phyloP scores from a whole-genome alignment of 1,284 basidiomycete species.

The Ganoderma sinense region DNA sequence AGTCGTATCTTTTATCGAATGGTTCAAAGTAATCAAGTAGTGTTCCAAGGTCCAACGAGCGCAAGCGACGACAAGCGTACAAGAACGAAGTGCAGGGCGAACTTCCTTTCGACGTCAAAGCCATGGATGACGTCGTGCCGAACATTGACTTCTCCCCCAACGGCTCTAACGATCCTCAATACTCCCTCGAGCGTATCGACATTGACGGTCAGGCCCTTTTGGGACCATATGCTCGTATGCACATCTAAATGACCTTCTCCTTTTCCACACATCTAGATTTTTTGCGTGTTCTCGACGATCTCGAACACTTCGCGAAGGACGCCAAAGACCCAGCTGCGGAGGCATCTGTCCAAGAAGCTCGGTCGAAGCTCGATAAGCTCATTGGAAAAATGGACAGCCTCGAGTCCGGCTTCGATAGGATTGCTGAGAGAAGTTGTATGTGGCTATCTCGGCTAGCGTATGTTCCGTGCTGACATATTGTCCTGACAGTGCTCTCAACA shows the following conservation, averaged over 20 bases:
- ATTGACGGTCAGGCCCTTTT: conserved; percentile 64
- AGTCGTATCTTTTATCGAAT: conserved; percentile 36
- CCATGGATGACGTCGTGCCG: conserved; percentile 81
- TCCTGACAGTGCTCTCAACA: conserved; percentile 69
- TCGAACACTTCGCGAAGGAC: conserved; percentile 62
- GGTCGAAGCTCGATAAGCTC: conserved; percentile 67
- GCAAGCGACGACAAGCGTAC: conserved; percentile 80
- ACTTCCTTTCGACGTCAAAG: conserved; percentile 79
- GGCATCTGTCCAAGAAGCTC: conserved; percentile 68
- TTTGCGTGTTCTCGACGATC: conserved; percentile 68
- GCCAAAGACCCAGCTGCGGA: conserved; percentile 54
- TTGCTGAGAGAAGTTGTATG: conserved; percentile 79
- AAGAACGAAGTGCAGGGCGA: conserved; percentile 81
- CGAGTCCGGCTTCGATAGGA: conserved; percentile 79
- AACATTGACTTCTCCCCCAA: conserved; percentile 79
- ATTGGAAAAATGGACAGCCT: conserved; percentile 79
- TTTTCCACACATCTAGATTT: conserved; percentile 51
- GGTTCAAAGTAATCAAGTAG: not conserved
- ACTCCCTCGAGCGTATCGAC: conserved; percentile 75
- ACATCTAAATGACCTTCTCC: not conserved
- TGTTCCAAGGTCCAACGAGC: conserved; percentile 65
- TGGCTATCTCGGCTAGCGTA: not conserved
- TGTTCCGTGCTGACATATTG: conserved; percentile 5
- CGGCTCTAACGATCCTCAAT: conserved; percentile 53
- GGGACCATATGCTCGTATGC: not conserved